Base-by-base conservation (phyloP, 495 filamentous ascomycete species). In the Melanomma pulvis-pyrius region DNA sequence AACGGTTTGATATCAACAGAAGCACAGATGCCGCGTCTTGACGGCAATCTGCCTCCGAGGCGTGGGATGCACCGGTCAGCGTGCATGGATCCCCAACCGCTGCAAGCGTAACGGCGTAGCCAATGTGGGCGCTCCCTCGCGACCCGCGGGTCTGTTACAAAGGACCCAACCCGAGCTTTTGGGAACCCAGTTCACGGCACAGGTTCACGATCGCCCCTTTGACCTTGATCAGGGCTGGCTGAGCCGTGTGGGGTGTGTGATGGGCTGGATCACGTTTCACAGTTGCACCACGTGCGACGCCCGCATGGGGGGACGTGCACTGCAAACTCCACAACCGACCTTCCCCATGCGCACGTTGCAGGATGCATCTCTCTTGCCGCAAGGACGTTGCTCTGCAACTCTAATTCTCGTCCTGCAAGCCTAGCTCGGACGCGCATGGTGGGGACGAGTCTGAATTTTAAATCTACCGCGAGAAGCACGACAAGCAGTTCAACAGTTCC, bases 51-150 rank as follows among this genome's bases (percentile, higher is more conserved):
- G 44, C 67, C 61, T 52, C 61, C 39, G 41, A 53, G 28, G 58
- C 59, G 63, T 64, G 63, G 68, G 59, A 59, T 66, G 59, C 30
- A 21, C 22, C 26, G 11, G 47, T 54, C 55, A 51, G 56, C 50
- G 8, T 65, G 46, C 9, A 19, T 32, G 41, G 47, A 19, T 15
- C 17, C 22, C 57, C 63, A 60, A 50, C 68, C 59, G 68, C 63
- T 67, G 58, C 68, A 67, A 63, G 68, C 64, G 68, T 52, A 55
- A 50, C n/a, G 39, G 28, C 11, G 19, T 44, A 54, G 58, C 68
- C 68, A 71, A 66, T 71, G 8, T 59, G 62, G 30, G 49, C 26
- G 49, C 29, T 5, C 28, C 12, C 48, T 1, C 4, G 55, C 49
- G 53, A 59, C 67, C 61, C 55, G 55, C 59, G 48, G 44, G 34